These are phyloP conservation scores for Magnolia sinica DNA, from an alignment of 164 flowering plant genomes.

Conservation along the genomic window DNA sequence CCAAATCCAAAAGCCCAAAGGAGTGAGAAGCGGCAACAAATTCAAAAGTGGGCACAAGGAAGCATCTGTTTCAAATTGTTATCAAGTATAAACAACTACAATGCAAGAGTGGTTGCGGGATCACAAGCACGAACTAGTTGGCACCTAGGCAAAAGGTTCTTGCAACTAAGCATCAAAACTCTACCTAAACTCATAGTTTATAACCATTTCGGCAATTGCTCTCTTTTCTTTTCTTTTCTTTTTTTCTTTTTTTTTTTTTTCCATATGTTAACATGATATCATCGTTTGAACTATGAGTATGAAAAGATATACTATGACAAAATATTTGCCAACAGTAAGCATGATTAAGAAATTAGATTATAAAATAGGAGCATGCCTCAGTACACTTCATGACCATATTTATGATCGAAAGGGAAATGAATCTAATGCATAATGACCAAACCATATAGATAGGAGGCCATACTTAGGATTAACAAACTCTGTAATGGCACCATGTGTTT, in stretches of 20 bases:
- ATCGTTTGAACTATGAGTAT: neutral
- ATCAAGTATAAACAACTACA: too few species aligned
- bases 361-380: neutral
- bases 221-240: too few species aligned
- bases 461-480: conserved; percentile 99
- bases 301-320: neutral
- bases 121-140: neutral
- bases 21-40: too few species aligned
- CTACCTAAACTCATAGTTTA: neutral
- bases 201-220: neutral
- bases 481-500: conserved; percentile 80
- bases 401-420: neutral
- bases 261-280: neutral
- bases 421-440: neutral
- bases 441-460: conserved; percentile 8
- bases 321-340: neutral
- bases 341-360: neutral
- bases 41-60: too few species aligned
- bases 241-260: neutral
- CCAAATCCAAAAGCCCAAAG: too few species aligned
- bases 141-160: neutral
- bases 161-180: neutral
- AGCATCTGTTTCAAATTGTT: too few species aligned
- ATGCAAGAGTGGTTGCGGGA: neutral
- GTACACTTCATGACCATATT: neutral